Conservation (phyloP, 208 protist genomes). For the Trypanosoma lewisi region DNA sequence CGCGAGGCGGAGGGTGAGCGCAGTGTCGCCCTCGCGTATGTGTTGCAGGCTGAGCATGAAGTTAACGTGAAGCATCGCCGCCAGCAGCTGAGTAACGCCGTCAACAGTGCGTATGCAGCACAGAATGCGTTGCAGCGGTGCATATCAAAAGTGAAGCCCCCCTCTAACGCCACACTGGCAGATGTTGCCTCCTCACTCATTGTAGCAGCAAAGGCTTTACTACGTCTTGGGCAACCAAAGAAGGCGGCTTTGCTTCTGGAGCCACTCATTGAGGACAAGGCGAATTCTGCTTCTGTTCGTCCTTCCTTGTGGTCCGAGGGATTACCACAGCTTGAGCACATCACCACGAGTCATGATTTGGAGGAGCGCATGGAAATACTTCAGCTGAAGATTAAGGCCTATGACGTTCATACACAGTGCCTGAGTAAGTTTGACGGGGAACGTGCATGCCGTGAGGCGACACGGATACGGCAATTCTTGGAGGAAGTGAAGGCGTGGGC, state of each 20-base stretch:
- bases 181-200: constrained; percentile 73
- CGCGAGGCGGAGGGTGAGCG: constrained; percentile 79
- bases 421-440: constrained; percentile 77
- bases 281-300: constrained; percentile 55
- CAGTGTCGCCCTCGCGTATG: constrained; percentile 78
- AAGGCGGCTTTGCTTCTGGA: constrained; percentile 84
- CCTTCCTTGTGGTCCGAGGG: constrained; percentile 75
- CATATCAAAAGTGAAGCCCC: constrained; percentile 32
- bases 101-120: constrained; percentile 84
- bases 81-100: constrained; percentile 78
- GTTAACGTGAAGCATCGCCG: constrained; percentile 77
- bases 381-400: constrained; percentile 69
- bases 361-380: constrained; percentile 62
- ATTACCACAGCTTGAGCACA: constrained; percentile 40
- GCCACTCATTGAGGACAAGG: constrained; percentile 83
- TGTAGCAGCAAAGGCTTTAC: constrained; percentile 62
- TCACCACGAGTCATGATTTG: constrained; percentile 66
- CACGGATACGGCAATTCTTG: constrained; percentile 16
- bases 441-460: constrained; percentile 49
- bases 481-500: constrained; percentile 19
- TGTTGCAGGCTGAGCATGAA: constrained; percentile 82
- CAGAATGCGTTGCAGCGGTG: constrained; percentile 79
- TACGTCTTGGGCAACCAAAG: constrained; percentile 73
- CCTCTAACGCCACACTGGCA: constrained; percentile 46
- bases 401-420: constrained; percentile 76